Conservation (phyloP, 2,329 filamentous ascomycete species). For the Talaromyces sp. region DNA sequence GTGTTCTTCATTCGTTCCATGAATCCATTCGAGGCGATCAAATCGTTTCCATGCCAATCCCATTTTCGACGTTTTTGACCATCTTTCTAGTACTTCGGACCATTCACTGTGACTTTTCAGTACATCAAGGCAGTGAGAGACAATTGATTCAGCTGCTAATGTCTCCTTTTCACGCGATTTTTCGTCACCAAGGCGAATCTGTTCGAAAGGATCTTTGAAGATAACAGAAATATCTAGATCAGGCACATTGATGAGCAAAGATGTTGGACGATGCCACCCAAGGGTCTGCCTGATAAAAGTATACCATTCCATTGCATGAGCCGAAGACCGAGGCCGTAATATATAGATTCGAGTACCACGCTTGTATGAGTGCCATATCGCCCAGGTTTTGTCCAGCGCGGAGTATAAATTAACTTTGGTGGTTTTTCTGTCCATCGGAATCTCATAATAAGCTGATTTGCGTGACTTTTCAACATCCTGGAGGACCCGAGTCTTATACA, state of each 20-base stretch:
- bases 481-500: constrained; percentile 64
- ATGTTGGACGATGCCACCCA: constrained; percentile 57
- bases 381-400: constrained; percentile 65
- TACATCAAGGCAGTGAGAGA: constrained; percentile 59
- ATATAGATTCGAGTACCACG: constrained; percentile 61
- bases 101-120: constrained; percentile 58
- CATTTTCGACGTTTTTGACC: constrained; percentile 59
- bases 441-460: constrained; percentile 57
- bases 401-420: constrained; percentile 64
- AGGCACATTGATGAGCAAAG: constrained; percentile 61
- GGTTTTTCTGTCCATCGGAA: constrained; percentile 54
- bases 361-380: constrained; percentile 58
- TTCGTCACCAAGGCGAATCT: constrained; percentile 47
- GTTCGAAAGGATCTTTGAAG: constrained; percentile 60
- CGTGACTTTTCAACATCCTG: constrained; percentile 57
- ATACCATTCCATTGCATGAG: constrained; percentile 67
- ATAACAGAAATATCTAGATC: constrained; percentile 60
- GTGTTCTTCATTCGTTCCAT: constrained; percentile 63
- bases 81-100: constrained; percentile 58
- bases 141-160: constrained; percentile 56
- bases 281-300: constrained; percentile 62
- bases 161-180: constrained; percentile 52
- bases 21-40: constrained; percentile 67
- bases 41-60: constrained; percentile 69
- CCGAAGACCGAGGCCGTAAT: constrained; percentile 60